Base-by-base conservation (phyloP, 371 early-diverging fungal species). In the Mucor racemosus region DNA sequence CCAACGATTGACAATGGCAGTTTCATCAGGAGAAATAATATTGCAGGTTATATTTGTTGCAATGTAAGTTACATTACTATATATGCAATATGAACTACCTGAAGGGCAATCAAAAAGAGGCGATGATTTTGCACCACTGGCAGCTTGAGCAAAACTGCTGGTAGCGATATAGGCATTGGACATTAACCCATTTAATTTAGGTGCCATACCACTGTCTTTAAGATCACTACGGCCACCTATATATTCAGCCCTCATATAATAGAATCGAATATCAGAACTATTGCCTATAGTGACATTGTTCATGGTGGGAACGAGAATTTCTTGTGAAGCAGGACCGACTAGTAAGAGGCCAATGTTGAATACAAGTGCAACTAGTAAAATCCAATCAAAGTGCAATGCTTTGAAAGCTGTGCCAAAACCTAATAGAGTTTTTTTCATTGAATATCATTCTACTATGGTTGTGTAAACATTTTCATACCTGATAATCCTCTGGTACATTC, bases 401-500 rank as follows among this genome's bases (percentile, higher is more conserved):
- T 41, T 38, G 5, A 76, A n/a, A 1, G 67, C 67, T 8, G 58
- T 50, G 14, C 64, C 9, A 4, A 71, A 65, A 15, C 75, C 75
- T 73, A 14, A 26, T 8, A 10, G 21, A 9, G 21, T 26, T 9
- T 10, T 10, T 6, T 8, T 50, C 4, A 50, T 4, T 50, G 0
- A 41, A 5, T 41, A 10, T 41, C 15, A 41, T 41, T 41, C 9
- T 41, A 9, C 19, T 17, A 11, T 8, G 50, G 4, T 7, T 3
- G 10, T 7, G 26, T 26, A 4, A 19, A 5, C 1, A 4, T 4
- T 38, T 26, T 6, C 33, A 8, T 68, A 73, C 76, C 74, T 44
- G 66, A 60, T 4, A 78, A 48, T n/a, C 78, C 76, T 13, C 78
- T 63, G 8, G 73, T 65, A 39, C 76, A 75, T 11, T 61, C 66